Conservation (phyloP, 257 asterid species). For the Lycium barbarum region DNA sequence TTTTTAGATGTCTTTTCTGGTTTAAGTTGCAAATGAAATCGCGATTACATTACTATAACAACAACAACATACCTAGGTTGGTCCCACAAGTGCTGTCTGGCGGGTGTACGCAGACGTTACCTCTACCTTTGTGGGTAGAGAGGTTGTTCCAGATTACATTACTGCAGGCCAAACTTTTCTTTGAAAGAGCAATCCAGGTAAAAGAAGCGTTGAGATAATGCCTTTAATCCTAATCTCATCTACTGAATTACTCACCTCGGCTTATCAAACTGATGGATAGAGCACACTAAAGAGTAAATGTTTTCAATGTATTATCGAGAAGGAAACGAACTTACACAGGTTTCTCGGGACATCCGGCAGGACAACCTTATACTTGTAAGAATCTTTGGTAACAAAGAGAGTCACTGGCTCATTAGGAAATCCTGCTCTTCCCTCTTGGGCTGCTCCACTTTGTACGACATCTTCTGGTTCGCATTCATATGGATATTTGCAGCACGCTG, state of each 20-base stretch:
- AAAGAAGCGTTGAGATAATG: too few species aligned
- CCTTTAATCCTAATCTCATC: neutral
- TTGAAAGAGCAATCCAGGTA: too few species aligned
- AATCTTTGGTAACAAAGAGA: neutral
- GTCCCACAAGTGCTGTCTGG: too few species aligned
- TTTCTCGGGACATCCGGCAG: neutral
- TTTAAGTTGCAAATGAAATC: constrained; percentile 20
- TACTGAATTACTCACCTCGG: neutral
- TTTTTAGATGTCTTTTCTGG: constrained; percentile 45
- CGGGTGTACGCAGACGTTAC: too few species aligned
- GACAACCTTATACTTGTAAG: neutral
- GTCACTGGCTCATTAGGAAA: constrained; percentile 4
- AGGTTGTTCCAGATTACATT: too few species aligned
- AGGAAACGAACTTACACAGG: constrained; percentile 21
- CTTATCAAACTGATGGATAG: neutral
- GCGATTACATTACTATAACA: too few species aligned
- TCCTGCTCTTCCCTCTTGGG: neutral
- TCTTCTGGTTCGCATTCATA: neutral
- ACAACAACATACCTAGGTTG: too few species aligned
- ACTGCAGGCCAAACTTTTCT: too few species aligned
- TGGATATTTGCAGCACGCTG: neutral
- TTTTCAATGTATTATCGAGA: neutral
- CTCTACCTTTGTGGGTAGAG: too few species aligned
- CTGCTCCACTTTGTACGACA: neutral
- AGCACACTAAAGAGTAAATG: neutral